A percentile compares a stretch with the other conserved stretches of the same genome.
Conservation (phyloP, 352 stramenopile species). For the Phytophthora podocarpi region DNA sequence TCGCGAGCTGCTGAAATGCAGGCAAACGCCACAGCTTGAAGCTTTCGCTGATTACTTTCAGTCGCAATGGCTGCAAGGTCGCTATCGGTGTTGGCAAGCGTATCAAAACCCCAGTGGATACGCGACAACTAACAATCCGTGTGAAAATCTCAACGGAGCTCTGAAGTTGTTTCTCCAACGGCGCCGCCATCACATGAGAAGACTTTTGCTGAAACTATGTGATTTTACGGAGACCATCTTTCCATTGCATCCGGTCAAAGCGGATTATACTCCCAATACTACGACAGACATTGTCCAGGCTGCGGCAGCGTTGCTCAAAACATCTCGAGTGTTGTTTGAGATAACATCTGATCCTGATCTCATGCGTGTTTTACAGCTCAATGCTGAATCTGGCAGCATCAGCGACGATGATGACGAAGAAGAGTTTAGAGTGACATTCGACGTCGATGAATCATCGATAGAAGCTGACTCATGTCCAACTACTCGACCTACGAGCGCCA, state of each 20-base stretch:
- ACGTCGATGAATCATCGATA: no score
- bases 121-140: not conserved
- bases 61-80: not conserved
- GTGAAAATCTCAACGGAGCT: not conserved
- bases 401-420: not conserved
- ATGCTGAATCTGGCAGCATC: not conserved
- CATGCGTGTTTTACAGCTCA: not conserved
- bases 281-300: not conserved
- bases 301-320: not conserved
- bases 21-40: not conserved
- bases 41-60: not conserved
- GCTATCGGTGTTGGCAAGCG: not conserved
- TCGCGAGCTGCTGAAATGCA: not conserved
- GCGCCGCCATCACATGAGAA: not conserved
- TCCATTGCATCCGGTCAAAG: not conserved
- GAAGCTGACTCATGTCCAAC: no score
- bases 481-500: no score
- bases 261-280: not conserved
- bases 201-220: not conserved
- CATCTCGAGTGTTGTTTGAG: not conserved
- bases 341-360: not conserved
- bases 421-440: not conserved
- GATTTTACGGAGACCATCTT: not conserved
- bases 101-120: not conserved
- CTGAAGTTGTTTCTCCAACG: not conserved